Conservation (phyloP, 2,329 filamentous ascomycete genomes). For the Fusarium xylarioides region DNA sequence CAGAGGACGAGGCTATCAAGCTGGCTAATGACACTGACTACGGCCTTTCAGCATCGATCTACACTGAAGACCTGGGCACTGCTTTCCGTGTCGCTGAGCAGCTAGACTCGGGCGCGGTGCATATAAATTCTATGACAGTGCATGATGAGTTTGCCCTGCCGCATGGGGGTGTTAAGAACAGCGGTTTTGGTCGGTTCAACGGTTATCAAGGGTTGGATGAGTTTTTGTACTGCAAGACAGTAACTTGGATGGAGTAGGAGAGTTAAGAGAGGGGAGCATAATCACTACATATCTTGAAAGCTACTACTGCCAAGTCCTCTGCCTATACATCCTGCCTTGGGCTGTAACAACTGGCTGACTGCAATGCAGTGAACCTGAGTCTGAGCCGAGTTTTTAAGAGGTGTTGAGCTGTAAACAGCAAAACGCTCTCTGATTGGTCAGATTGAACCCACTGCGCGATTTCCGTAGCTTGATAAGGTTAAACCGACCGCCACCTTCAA, state of each 20-base stretch:
- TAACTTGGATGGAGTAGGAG: background rate
- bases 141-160: background rate
- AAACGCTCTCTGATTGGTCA: too few relatives aligned
- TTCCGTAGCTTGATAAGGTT: too few relatives aligned
- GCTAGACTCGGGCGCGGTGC: background rate
- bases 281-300: background rate
- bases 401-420: too few relatives aligned
- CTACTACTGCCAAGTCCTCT: too few relatives aligned
- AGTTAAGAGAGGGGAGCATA: background rate
- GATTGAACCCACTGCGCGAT: too few relatives aligned
- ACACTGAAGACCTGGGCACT: background rate
- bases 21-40: background rate
- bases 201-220: background rate
- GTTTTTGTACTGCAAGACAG: background rate
- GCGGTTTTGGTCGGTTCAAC: background rate
- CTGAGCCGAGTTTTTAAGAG: too few relatives aligned
- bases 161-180: background rate
- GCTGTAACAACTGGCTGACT: background rate
- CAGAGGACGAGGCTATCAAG: background rate
- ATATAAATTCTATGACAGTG: conserved; percentile 1
- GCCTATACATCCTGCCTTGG: background rate
- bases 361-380: background rate
- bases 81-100: background rate
- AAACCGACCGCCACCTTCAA: too few relatives aligned
- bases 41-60: background rate